phyloP scores from a whole-genome alignment of 805 yeast genomes.

The Cyberlindnera meyerae region DNA sequence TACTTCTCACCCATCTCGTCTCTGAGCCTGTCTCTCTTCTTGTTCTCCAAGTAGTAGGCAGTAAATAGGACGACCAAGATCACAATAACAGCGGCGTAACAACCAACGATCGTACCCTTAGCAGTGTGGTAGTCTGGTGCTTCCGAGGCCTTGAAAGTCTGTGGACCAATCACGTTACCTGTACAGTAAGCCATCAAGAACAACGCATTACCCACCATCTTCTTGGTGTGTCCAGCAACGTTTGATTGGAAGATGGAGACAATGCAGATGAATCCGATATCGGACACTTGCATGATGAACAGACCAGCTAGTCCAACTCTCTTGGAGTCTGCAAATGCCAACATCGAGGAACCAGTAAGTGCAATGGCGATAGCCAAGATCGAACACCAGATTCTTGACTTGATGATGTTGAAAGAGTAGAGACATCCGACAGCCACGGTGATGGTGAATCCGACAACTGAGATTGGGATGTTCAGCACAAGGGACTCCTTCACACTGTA shows the following conservation, averaged over 20 bases:
- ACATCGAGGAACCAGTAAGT: constrained; percentile 28
- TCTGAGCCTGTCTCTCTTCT: constrained; percentile 34
- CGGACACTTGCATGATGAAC: constrained; percentile 31
- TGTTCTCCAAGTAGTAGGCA: constrained; percentile 35
- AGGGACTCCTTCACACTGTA: constrained; percentile 11
- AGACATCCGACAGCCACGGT: constrained; percentile 26
- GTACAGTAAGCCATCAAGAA: constrained; percentile 61
- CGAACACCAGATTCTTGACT: constrained; percentile 24
- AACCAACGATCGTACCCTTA: constrained; percentile 30
- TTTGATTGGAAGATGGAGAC: constrained; percentile 38
- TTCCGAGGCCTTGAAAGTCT: constrained; percentile 51
- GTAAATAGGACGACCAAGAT: constrained; percentile 28
- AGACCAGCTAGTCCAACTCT: constrained; percentile 24
- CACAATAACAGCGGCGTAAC: constrained; percentile 35
- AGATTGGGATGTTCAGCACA: constrained; percentile 32
- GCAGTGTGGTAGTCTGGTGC: constrained; percentile 60
- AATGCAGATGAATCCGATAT: constrained; percentile 32
- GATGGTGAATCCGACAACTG: constrained; percentile 27
- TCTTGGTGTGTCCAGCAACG: constrained; percentile 73
- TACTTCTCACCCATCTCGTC: constrained; percentile 24
- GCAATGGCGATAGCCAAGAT: constrained; percentile 20
- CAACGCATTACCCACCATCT: constrained; percentile 53
- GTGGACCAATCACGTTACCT: constrained; percentile 72
- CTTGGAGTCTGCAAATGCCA: constrained; percentile 30
- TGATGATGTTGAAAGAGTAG: constrained; percentile 12